Base-by-base conservation (phyloP, 1,284 basidiomycete genomes). In the Fomitiporia mediterranea region DNA sequence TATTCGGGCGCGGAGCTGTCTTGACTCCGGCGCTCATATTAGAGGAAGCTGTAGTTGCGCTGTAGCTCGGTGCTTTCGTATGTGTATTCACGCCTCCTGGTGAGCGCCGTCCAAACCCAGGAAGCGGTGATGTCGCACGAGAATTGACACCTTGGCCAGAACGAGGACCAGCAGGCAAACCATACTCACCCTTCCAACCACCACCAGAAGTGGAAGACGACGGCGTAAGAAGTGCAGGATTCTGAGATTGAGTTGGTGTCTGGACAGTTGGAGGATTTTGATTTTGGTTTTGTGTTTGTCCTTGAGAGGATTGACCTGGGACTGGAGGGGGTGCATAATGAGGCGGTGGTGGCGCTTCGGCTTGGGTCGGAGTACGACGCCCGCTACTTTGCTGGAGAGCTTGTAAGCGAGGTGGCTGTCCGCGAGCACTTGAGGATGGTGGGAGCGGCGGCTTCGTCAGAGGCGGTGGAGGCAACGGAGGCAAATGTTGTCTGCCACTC, bases 381-480 rank as follows among this genome's bases (percentile, higher is more conserved):
- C 83, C 79, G 19, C 69, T 66, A 19, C 64, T 66, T 42, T 46
- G 58, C 48, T 42, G 61, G 50, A 27, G 56, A 13, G 37, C 58
- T 57, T 27, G 44, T 17, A 55, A 17, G 57, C 52, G 30, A 62
- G 55, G 0, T 64, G 57, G 49, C 64, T 64, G 58, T 63, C 64
- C 37, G 56, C 63, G 57, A 32, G 49, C 61, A 60, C 25, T 54
- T 63, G 60, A 50, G 51, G 6, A 43, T 19, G 80, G 75, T 11
- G 83, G 82, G 3, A 75, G 75, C 3, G 85, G 83, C 1, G 84
- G 85, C 60, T 84, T 82, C 0, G 72, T 74, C 28, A 79, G 78
- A 1, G 86, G 84, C 0, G 79, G 75, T 2, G 86, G 86, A 4
- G 86, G 86, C 1, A 86, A 74, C 2, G 83, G 84, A 6, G 84